Conservation (phyloP, 805 yeast species). For the Scheffersomyces ergatensis region DNA sequence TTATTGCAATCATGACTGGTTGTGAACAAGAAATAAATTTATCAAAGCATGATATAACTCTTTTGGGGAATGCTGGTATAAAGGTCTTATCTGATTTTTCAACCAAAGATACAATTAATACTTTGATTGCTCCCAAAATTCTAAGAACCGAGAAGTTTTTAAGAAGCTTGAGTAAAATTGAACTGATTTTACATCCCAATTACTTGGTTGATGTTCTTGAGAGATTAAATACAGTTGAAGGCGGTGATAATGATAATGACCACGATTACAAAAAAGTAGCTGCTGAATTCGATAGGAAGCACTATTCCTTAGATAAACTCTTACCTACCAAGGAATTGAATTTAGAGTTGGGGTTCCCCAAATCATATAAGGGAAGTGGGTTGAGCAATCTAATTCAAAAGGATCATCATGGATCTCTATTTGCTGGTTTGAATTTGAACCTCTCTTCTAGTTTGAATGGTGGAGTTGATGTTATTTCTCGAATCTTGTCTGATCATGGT, state of each 20-base stretch:
- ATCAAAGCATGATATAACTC: conserved; percentile 38
- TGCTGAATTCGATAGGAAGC: conserved; percentile 21
- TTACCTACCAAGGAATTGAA: conserved; percentile 27
- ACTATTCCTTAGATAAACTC: conserved; percentile 35
- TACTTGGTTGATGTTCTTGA: conserved; percentile 47
- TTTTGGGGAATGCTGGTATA: conserved; percentile 57
- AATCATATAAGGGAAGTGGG: conserved; percentile 15
- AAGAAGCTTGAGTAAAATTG: conserved; percentile 58
- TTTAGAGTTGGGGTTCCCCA: conserved; percentile 20
- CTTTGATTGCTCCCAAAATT: conserved; percentile 76
- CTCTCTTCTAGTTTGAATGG: conserved; percentile 60
- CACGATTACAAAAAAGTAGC: conserved; percentile 12
- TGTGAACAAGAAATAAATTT: conserved; percentile 48
- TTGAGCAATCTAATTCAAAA: conserved; percentile 12
- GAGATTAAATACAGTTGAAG: conserved; percentile 6
- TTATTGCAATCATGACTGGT: conserved; percentile 62
- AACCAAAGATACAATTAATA: conserved; percentile 34
- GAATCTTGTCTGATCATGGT: conserved; percentile 64
- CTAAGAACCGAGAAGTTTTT: conserved; percentile 86
- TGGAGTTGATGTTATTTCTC: conserved; percentile 52
- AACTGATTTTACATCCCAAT: conserved; percentile 53
- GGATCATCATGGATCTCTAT: conserved; percentile 32
- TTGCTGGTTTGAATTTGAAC: conserved; percentile 49
- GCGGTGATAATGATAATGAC: not conserved
- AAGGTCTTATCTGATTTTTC: conserved; percentile 43